phyloP scores from a whole-genome alignment of 164 flowering plant species.

The Nymphaea colorata region DNA sequence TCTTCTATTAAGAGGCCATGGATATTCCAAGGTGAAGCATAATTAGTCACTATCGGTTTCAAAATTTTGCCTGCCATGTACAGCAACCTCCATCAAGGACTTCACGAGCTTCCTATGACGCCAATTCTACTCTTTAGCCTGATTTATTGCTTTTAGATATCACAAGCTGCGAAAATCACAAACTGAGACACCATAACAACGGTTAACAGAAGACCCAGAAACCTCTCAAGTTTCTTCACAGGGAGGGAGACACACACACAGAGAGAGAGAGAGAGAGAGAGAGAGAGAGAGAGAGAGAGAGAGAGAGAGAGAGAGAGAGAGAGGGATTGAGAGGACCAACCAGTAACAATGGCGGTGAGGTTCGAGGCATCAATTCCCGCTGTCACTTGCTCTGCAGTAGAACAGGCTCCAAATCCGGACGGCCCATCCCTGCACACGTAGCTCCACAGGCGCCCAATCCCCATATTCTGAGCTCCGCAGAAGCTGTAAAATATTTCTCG shows the following conservation, averaged over 20 bases:
- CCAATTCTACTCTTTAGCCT: no score
- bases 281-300: conserved; percentile 5
- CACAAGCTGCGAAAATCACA: neutral
- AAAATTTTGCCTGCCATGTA: no score
- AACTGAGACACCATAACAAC: neutral
- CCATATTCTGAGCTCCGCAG: neutral
- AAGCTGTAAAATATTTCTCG: neutral
- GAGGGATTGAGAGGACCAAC: conserved; percentile 6
- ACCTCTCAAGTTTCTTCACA: neutral
- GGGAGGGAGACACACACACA: neutral
- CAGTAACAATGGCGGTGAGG: conserved; percentile 24
- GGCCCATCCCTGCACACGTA: conserved; percentile 9
- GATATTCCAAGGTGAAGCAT: no score
- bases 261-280: conserved; percentile 4
- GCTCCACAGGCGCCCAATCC: conserved; percentile 5
- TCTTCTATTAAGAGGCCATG: no score
- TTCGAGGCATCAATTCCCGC: conserved; percentile 18
- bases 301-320: conserved; percentile 1
- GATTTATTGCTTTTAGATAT: no score
- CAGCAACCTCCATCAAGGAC: no score
- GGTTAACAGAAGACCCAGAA: neutral
- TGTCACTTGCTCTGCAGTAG: conserved; percentile 22
- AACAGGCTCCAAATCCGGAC: conserved; percentile 14
- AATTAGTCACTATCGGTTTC: no score
- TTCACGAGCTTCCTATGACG: no score